Base-by-base conservation (phyloP, 345 rosid genomes). In the Carallia brachiata region DNA sequence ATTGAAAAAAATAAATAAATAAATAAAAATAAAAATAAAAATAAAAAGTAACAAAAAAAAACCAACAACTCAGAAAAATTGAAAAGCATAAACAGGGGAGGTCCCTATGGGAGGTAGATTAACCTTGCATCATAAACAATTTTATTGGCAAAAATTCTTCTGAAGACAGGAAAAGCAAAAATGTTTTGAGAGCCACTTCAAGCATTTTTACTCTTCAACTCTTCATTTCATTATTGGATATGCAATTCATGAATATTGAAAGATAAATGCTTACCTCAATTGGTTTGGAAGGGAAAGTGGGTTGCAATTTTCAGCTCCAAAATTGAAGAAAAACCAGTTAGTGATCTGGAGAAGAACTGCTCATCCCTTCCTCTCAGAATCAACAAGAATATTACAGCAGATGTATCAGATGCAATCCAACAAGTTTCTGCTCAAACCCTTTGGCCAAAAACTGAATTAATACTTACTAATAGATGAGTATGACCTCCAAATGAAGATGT, bases 401-500 rank as follows among this genome's bases (percentile, higher is more conserved):
- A 32, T 53, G 7, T 13, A 65, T 68, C 56, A 56, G 72, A 58
- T 34, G 64, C 67, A 61, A 61, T 62, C 52, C 66, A 72, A 60
- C 68, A 63, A 74, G 39, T 69, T 71, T 60, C 19, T 66, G 53
- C 73, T 73, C 52, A 57, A 64, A 7, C n/a, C 70, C 70, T 56
- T 50, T 63, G 59, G 40, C 36, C 31, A 8, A 62, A 62, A 68
- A 53, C 65, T 72, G 69, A 62, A 53, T 47, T 9, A 12, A 56
- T 0, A 70, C 77, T 52, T 65, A 40, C 36, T 77, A 68, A 55
- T 32, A 62, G 60, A 70, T 62, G 63, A 65, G 58, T 73, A 23
- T 62, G n/a, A 71, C 82, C 68, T 75, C 15, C 27, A 65, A 74
- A 70, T 50, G 70, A 78, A 76, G 81, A 73, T 68, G 68, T 64